Evolutionary conservation across 768 basidiomycete genomes (phyloP), one percentile per base, ranked within the genome.

Genomic region (Tulasnella calospora): DNA sequence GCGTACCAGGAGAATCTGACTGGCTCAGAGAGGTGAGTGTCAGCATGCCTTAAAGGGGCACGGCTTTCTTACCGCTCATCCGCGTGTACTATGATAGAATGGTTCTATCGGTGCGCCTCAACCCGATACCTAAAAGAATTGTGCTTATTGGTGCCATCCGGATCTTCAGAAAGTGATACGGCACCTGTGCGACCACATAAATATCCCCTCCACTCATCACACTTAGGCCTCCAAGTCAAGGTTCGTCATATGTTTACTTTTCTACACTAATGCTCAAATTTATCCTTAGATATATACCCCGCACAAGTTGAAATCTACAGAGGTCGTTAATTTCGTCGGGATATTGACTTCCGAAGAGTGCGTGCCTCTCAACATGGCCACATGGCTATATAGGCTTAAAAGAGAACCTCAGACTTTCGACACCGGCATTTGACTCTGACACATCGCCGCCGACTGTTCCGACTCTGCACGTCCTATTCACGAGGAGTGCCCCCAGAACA

Each of bases 151-250:
- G 30, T 6, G 41, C 27, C 13, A 12, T 40, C 6, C 41, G 1
- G n/a, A 15, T 15, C 7, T 44, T 9, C 27, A 33, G 35, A 21
- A 30, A 73, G 23, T 15, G 73, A 57, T 3, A 40, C 13, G 3
- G 55, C 38, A 23, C n/a, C 71, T 8, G 8, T 70, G 21, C 74
- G 67, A 40, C 83, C 89, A 7, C 89, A 93, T 83, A 94, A 94
- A 81, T 93, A 87, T 81, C 93, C 93, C 13, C 78, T 89, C 13
- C 86, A 89, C 10, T 83, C 83, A 27, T 80, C 87, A 12, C 92
- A 94, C 81, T 82, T 92, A n/a, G 93, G 92, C 19, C 87, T 89
- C 6, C 91, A 92, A 83, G 85, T 92, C 81, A 94, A 94, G 87
- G 92, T 92, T 76, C 46, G 81, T 27, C 71, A 40, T 73, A 17